Evolutionary conservation across 768 basidiomycete species (phyloP).

Genomic region (Artomyces pyxidatus): DNA sequence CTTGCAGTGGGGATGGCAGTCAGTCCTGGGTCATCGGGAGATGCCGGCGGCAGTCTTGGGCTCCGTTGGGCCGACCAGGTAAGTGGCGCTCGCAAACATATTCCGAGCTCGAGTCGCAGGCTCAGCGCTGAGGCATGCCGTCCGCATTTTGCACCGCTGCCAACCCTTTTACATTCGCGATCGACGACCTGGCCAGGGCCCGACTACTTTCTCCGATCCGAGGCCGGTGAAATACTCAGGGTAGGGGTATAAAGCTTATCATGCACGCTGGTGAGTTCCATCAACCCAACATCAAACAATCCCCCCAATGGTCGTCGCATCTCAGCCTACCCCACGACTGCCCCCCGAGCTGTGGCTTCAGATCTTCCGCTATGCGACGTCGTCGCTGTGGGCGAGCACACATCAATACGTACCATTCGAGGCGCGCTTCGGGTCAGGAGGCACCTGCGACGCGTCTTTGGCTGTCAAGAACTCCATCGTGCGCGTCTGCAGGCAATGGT

Average conservation of each 20-base stretch:
- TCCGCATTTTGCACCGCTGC: too few relatives aligned
- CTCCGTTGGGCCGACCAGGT: too few relatives aligned
- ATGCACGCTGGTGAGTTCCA: background rate
- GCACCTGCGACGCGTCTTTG: background rate
- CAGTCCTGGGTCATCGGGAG: too few relatives aligned
- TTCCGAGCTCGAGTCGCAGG: too few relatives aligned
- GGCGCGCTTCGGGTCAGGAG: background rate
- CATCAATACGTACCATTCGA: slow-evolving; percentile 6
- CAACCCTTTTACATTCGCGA: too few relatives aligned
- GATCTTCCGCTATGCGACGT: slow-evolving; percentile 13
- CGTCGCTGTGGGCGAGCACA: background rate
- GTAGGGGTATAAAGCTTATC: too few relatives aligned
- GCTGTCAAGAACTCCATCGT: slow-evolving; percentile 5
- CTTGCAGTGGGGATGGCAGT: too few relatives aligned
- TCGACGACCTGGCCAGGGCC: too few relatives aligned
- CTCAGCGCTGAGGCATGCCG: too few relatives aligned
- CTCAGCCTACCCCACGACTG: background rate
- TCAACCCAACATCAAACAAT: background rate
- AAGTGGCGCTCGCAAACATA: too few relatives aligned
- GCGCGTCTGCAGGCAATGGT: slow-evolving; percentile 13
- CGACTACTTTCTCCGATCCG: background rate
- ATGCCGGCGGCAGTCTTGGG: too few relatives aligned
- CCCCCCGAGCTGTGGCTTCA: slow-evolving; percentile 14
- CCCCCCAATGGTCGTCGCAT: background rate
- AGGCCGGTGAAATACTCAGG: too few relatives aligned